These are phyloP conservation scores for Phytophthora sojae DNA, from an alignment of 352 stramenopile genomes.

Conservation along the genomic window DNA sequence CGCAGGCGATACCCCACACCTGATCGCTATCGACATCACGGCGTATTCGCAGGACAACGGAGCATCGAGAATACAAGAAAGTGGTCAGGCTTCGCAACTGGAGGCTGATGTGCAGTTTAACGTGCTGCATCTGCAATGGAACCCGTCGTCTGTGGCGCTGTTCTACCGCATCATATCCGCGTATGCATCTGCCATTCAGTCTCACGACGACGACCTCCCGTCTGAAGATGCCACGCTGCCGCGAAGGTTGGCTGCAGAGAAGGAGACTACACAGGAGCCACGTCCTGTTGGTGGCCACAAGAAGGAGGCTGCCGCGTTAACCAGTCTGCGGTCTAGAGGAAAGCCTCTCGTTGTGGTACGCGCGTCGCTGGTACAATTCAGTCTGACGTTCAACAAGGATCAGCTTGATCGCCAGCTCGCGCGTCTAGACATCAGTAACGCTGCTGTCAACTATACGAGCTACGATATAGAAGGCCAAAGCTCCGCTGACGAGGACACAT, in stretches of 20 bases:
- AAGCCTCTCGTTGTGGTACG: slow-evolving; percentile 46
- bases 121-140: slow-evolving; percentile 84
- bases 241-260: background rate
- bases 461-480: slow-evolving; percentile 22
- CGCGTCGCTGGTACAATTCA: slow-evolving; percentile 77
- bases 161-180: slow-evolving; percentile 75
- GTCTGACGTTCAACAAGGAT: slow-evolving; percentile 88
- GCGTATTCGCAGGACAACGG: slow-evolving; percentile 38
- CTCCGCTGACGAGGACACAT: slow-evolving; percentile 30
- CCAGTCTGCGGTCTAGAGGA: slow-evolving; percentile 23
- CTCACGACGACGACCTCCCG: slow-evolving; percentile 33
- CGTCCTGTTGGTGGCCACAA: background rate
- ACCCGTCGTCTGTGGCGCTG: slow-evolving; percentile 81
- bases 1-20: slow-evolving; percentile 33
- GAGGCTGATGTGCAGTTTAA: slow-evolving; percentile 72
- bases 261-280: background rate
- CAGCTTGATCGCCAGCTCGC: slow-evolving; percentile 72
- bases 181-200: slow-evolving; percentile 64
- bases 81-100: slow-evolving; percentile 34
- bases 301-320: slow-evolving; percentile 7
- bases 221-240: slow-evolving; percentile 16
- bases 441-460: slow-evolving; percentile 53
- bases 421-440: slow-evolving; percentile 64
- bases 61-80: slow-evolving; percentile 6
- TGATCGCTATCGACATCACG: slow-evolving; percentile 62